Base-by-base conservation (phyloP, 2,329 filamentous ascomycete genomes). In the Cladosporium halotolerans region DNA sequence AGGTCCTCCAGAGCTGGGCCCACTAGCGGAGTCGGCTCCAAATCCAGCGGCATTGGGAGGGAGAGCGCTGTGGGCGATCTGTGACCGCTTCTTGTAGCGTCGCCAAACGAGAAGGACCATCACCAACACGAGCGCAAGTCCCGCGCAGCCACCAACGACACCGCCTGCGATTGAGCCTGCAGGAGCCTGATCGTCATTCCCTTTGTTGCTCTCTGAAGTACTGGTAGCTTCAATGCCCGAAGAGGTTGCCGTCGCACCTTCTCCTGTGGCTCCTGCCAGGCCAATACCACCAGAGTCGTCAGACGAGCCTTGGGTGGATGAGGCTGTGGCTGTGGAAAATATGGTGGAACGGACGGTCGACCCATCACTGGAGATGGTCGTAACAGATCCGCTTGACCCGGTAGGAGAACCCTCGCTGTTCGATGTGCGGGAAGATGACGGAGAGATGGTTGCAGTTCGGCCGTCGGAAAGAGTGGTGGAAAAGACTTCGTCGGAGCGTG, bases 141-240 rank as follows among this genome's bases (percentile, higher is more conserved):
- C 82, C 33, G 80, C 80, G 46, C 83, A 73, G 43, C 81, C 81
- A 13, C 82, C 82, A 23, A 85, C 73, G n/a, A 84, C 79, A 44
- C 80, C 81, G 7, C 82, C 82, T 16, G 83, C 79, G 3, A 84
- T 76, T 55, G 75, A 74, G 13, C 76, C 75, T 19, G 78, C 80
- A 42, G 72, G 70, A 6, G 74, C 66, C 16, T 69, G 64, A 33
- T 55, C 58, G 13, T 61, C 57, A 31, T 58, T 56, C 32, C 48
- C 43, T 32, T 51, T 55, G 31, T 49, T 39, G 32, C 44, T 18
- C 9, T 18, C 31, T 16, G 48, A 11, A 10, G 54, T 38, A 38
- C 51, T 57, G 13, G 42, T 57, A 4, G 45, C 51, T 11, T 50
- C 49, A 23, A 41, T 13, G 2, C 32, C 33, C 5, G 16, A 13